These are phyloP conservation scores for Litsea cubeba DNA, from an alignment of 164 flowering plant genomes.

Conservation along the genomic window DNA sequence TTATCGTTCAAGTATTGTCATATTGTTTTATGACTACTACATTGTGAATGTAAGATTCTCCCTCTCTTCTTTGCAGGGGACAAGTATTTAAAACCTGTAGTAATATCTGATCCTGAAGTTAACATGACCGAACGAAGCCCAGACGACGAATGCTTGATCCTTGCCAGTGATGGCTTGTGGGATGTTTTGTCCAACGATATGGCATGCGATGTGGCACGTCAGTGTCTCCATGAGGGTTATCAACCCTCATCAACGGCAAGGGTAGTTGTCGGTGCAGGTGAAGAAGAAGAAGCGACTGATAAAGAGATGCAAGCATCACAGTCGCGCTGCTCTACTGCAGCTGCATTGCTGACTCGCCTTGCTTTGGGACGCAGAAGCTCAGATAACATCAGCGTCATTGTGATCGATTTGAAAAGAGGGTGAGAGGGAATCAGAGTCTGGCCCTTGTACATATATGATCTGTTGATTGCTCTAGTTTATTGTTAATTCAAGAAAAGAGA, in stretches of 20 bases:
- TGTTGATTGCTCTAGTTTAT: neutral
- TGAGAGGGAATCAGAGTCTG: neutral
- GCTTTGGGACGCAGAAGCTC: slow-evolving; percentile 49
- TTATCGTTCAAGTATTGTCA: too few relatives aligned
- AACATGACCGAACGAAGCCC: slow-evolving; percentile 34
- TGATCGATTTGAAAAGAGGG: slow-evolving; percentile 37
- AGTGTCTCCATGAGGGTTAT: slow-evolving; percentile 31
- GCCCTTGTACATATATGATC: neutral
- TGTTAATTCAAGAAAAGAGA: neutral
- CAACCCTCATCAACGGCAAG: neutral
- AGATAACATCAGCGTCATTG: slow-evolving; percentile 59
- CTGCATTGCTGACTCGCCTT: slow-evolving; percentile 52
- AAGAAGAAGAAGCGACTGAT: neutral
- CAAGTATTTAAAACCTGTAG: slow-evolving; percentile 39
- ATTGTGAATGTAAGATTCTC: neutral
- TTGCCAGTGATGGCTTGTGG: slow-evolving; percentile 73
- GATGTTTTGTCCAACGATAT: slow-evolving; percentile 46
- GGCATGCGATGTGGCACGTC: slow-evolving; percentile 38
- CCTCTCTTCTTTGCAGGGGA: slow-evolving; percentile 34
- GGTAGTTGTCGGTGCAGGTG: slow-evolving; percentile 3
- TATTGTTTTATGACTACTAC: too few relatives aligned
- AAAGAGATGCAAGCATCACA: slow-evolving; percentile 11
- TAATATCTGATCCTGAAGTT: slow-evolving; percentile 52
- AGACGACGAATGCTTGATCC: slow-evolving; percentile 52
- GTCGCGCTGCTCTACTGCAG: slow-evolving; percentile 37